Conservation (phyloP, 2,329 filamentous ascomycete species). For the Alternaria ethzedia region DNA sequence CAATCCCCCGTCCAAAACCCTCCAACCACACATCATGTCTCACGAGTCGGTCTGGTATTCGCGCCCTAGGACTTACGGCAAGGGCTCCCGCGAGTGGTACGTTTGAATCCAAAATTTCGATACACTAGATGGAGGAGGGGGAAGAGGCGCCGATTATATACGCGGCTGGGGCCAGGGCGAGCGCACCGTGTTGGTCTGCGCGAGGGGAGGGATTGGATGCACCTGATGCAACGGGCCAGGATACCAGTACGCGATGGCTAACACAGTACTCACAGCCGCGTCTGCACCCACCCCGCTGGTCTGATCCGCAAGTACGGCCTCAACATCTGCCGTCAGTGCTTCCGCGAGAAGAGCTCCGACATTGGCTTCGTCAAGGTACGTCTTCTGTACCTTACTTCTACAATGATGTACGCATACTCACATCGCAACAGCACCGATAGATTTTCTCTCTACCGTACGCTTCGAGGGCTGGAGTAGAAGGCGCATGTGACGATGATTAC, state of each 20-base stretch:
- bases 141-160: conserved; percentile 1
- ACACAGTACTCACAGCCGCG: conserved; percentile 63
- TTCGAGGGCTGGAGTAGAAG: conserved; percentile 35
- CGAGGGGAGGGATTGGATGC: conserved; percentile 1
- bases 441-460: conserved; percentile 17
- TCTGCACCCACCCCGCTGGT: conserved; percentile 96
- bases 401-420: conserved; percentile 12
- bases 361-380: conserved; percentile 73
- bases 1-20: conserved; percentile 11
- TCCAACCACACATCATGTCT: conserved; percentile 68
- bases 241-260: conserved; percentile 26
- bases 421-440: conserved; percentile 43
- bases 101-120: conserved; percentile 46
- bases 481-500: conserved; percentile 41
- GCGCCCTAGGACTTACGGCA: conserved; percentile 95
- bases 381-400: neutral
- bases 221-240: neutral
- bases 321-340: conserved; percentile 78
- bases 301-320: conserved; percentile 99
- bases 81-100: conserved; percentile 93
- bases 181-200: conserved; percentile 30
- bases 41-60: conserved; percentile 99
- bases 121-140: neutral
- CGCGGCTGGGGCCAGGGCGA: neutral
- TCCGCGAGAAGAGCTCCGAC: conserved; percentile 71